Evolutionary conservation across 345 rosid genomes (phyloP).

Genomic region (Ceriops decandra): DNA sequence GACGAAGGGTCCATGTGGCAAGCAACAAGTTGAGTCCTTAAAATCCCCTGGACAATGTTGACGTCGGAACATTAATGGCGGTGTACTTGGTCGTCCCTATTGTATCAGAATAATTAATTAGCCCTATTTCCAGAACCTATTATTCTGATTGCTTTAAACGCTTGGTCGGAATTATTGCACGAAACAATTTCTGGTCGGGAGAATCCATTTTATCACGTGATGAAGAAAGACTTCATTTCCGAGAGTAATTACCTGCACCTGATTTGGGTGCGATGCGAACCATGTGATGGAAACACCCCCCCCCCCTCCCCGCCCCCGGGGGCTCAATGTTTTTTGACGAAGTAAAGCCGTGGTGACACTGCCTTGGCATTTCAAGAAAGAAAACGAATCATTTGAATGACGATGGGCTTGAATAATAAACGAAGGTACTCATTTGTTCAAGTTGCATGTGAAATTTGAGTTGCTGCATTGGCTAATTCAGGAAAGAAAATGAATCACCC

Average conservation of each 20-base stretch:
- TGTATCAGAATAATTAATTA: no score
- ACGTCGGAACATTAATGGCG: not conserved
- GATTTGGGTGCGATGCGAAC: not conserved
- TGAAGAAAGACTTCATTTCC: not conserved
- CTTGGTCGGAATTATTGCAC: not conserved
- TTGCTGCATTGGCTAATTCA: no score
- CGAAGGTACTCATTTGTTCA: not conserved
- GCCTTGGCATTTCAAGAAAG: not conserved
- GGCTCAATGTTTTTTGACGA: not conserved
- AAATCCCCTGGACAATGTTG: not conserved
- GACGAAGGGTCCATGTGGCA: slow-evolving; percentile 24
- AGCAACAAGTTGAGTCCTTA: slow-evolving; percentile 22
- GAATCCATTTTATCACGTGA: not conserved
- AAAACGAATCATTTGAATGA: not conserved
- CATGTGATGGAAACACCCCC: not conserved
- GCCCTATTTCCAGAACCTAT: no score
- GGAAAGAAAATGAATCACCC: no score
- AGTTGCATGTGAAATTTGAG: no score
- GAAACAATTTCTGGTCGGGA: not conserved
- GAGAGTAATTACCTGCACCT: not conserved
- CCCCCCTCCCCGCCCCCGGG: not conserved
- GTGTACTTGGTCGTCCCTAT: not conserved
- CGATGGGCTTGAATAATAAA: not conserved
- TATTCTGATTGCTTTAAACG: not conserved
- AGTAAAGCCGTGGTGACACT: not conserved